These are phyloP conservation scores for Trametes cinnabarina DNA, from an alignment of 768 basidiomycete genomes.

Conservation along the genomic window DNA sequence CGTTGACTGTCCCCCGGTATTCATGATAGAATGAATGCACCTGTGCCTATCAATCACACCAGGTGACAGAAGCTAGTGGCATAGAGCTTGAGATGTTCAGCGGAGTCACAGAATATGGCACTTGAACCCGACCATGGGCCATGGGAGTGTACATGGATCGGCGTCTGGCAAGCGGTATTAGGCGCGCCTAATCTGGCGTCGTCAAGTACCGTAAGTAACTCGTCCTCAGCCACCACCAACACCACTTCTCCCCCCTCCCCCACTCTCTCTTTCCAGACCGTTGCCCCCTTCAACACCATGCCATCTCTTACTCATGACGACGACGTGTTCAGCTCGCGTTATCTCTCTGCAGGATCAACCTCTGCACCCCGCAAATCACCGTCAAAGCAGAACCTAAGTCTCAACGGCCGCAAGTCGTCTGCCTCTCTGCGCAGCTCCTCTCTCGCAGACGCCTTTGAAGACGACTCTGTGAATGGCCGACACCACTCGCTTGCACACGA, in stretches of 20 bases:
- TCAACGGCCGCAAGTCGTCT: conserved; percentile 45
- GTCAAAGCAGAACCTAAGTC: conserved; percentile 29
- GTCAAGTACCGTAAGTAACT: conserved; percentile 22
- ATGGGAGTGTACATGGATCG: too few relatives aligned
- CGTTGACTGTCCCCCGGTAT: too few relatives aligned
- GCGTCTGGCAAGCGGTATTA: not conserved
- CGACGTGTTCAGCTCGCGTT: conserved; percentile 29
- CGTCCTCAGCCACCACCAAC: conserved; percentile 17
- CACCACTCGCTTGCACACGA: conserved; percentile 79
- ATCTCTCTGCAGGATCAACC: conserved; percentile 27
- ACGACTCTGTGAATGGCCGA: conserved; percentile 44
- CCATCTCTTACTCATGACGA: conserved; percentile 20
- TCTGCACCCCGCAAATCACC: conserved; percentile 30
- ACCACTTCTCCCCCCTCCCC: not conserved
- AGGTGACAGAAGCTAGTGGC: too few relatives aligned
- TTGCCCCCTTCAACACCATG: conserved; percentile 7
- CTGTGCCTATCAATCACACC: too few relatives aligned
- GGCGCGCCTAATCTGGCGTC: conserved; percentile 6
- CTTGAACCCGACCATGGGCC: too few relatives aligned
- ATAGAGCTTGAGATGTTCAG: too few relatives aligned
- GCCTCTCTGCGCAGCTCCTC: conserved; percentile 48
- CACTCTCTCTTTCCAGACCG: not conserved
- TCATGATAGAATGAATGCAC: too few relatives aligned
- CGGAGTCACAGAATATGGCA: too few relatives aligned
- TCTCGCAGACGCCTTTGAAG: conserved; percentile 38